Evolutionary conservation across 768 basidiomycete genomes (phyloP).

Genomic region (Bullera alba): DNA sequence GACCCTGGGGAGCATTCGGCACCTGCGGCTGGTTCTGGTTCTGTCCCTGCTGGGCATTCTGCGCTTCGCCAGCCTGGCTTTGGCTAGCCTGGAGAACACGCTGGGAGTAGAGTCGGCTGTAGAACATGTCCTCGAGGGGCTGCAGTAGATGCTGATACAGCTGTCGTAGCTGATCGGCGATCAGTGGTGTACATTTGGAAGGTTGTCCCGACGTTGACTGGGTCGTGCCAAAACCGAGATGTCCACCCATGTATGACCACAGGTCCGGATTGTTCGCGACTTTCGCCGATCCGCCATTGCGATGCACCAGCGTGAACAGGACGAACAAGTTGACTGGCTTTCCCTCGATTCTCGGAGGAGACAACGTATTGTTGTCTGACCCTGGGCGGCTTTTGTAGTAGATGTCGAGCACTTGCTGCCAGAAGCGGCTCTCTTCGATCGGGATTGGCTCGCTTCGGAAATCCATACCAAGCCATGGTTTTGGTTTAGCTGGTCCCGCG

Average conservation of each 20-base stretch:
- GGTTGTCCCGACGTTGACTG: slow-evolving; percentile 8
- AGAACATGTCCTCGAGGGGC: slow-evolving; percentile 25
- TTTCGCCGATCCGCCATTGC: slow-evolving; percentile 25
- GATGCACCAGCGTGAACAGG: slow-evolving; percentile 27
- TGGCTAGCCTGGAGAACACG: background rate
- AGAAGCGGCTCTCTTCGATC: slow-evolving; percentile 7
- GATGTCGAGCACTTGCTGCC: slow-evolving; percentile 4
- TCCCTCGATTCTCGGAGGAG: slow-evolving; percentile 21
- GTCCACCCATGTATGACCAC: slow-evolving; percentile 20
- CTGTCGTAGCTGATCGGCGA: slow-evolving; percentile 16
- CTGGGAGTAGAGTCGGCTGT: slow-evolving; percentile 1
- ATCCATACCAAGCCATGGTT: slow-evolving; percentile 10
- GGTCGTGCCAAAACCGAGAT: slow-evolving; percentile 18
- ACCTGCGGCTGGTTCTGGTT: background rate
- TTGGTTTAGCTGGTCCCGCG: background rate
- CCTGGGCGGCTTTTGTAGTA: too few species aligned
- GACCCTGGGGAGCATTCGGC: background rate
- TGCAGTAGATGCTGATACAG: slow-evolving; percentile 12
- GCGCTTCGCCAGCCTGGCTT: background rate
- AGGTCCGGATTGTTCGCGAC: slow-evolving; percentile 15
- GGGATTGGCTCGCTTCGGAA: slow-evolving; percentile 17
- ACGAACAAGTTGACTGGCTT: slow-evolving; percentile 19
- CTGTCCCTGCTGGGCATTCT: background rate
- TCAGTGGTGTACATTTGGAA: slow-evolving; percentile 4
- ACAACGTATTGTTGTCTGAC: slow-evolving; percentile 7